phyloP scores from a whole-genome alignment of 805 yeast species.

The Sungouiozyma intestinalis region DNA sequence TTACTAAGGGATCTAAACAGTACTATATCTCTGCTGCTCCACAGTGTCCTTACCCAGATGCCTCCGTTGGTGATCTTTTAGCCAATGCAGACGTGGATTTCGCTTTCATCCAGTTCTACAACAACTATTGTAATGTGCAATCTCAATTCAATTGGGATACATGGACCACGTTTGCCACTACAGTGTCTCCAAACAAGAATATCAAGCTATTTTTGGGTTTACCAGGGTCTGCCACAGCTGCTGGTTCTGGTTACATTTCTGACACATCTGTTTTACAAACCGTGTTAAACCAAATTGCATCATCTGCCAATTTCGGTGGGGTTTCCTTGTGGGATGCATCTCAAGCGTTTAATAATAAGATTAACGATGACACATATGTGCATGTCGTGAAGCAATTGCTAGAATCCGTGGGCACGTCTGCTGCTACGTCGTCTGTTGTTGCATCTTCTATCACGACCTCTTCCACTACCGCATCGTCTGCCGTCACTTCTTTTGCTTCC shows the following conservation, averaged over 20 bases:
- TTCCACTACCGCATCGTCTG: conserved; percentile 8
- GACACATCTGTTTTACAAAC: conserved; percentile 30
- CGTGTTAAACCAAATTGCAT: conserved; percentile 62
- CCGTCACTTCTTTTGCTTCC: neutral
- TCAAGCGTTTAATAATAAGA: conserved; percentile 43
- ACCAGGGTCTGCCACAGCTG: conserved; percentile 53
- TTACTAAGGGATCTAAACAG: conserved; percentile 43
- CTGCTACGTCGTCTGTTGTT: conserved; percentile 4
- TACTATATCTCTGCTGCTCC: conserved; percentile 86
- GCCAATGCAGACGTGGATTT: conserved; percentile 59
- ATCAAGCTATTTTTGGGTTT: conserved; percentile 66
- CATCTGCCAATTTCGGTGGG: conserved; percentile 71
- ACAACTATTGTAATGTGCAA: conserved; percentile 61
- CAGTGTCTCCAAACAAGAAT: conserved; percentile 52
- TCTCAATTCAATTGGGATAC: conserved; percentile 55
- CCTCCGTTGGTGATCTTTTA: conserved; percentile 47
- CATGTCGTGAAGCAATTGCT: conserved; percentile 35
- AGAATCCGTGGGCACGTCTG: conserved; percentile 7
- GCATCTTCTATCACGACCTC: conserved; percentile 10
- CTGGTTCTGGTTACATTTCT: conserved; percentile 52
- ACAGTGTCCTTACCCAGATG: conserved; percentile 84
- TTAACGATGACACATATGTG: conserved; percentile 36
- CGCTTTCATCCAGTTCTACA: conserved; percentile 82
- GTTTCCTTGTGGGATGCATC: conserved; percentile 89
- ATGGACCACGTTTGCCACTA: conserved; percentile 57